Evolutionary conservation across 441 rosid genomes (phyloP), one percentile per base, ranked within the genome.

Genomic region (Francoa sonchifolia): DNA sequence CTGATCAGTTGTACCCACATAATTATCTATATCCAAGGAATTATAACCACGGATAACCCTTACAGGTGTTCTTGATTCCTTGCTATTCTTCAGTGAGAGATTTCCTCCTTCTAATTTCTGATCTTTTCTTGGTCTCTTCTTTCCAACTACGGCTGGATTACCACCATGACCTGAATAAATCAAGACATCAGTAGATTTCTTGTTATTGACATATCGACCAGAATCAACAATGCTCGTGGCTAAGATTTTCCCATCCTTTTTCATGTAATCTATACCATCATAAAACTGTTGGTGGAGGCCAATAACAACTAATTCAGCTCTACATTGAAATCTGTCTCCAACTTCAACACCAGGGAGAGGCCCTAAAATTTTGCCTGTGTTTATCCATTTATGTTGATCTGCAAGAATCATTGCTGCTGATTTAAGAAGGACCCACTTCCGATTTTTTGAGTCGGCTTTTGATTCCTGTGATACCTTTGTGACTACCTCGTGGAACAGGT

Each of bases 11-110:
- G n/a, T n/a, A n/a, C n/a, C n/a, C n/a, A n/a, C n/a, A n/a, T n/a
- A n/a, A n/a, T n/a, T n/a, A n/a, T n/a, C n/a, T n/a, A n/a, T n/a
- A n/a, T n/a, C n/a, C n/a, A n/a, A n/a, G n/a, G n/a, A n/a, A n/a
- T 36, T 45, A 0, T 6, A 19, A 15, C 37, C 14, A 1, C 48
- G 41, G 26, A 62, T 47, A 17, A 72, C 67, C 32, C 78, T 43
- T 0, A 71, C 61, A 0, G 57, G 67, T n/a, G 15, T 33, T 29
- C 13, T 47, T 1, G 3, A 22, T 1, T 33, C 44, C 60, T 58
- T 46, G 5, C 63, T 66, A 31, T 73, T 66, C 47, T 27, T 59
- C 39, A 73, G 15, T 0, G 79, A 72, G 14, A 69, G 63, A 11
- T 72, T 72, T 3, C 79, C 75, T 27, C 54, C 11, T 16, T 11